These are phyloP conservation scores for Verruconis gallopava DNA, from an alignment of 2,329 filamentous ascomycete species.

Conservation along the genomic window DNA sequence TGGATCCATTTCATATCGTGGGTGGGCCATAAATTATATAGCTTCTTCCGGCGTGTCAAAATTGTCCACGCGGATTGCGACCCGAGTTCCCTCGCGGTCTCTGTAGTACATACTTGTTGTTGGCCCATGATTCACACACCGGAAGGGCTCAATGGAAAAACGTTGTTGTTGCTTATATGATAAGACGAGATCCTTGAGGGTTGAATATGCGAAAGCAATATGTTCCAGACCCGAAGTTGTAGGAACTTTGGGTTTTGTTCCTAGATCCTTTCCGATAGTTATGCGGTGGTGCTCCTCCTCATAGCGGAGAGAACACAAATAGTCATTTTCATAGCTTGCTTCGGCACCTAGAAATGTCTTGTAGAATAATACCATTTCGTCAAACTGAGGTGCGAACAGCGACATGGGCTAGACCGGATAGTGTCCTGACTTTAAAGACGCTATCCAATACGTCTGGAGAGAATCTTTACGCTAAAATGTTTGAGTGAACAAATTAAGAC, in stretches of 20 bases:
- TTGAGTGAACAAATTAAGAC: too few species aligned
- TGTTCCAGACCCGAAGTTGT: constrained; percentile 15
- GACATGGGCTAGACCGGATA: background rate
- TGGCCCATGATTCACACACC: constrained; percentile 36
- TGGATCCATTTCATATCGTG: too few species aligned
- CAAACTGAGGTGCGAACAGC: constrained; percentile 11
- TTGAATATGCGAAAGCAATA: constrained; percentile 17
- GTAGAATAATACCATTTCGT: constrained; percentile 17
- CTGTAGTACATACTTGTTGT: constrained; percentile 36
- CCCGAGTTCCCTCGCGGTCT: too few species aligned
- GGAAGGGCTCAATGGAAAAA: constrained; percentile 23
- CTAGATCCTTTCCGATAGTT: constrained; percentile 13
- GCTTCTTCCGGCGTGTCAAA: too few species aligned
- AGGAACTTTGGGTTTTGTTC: constrained; percentile 11
- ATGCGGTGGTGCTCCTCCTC: constrained; percentile 19
- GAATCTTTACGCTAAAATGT: too few species aligned
- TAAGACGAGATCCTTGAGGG: constrained; percentile 13
- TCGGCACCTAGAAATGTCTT: constrained; percentile 16
- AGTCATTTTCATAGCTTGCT: constrained; percentile 13
- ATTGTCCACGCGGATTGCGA: too few species aligned
- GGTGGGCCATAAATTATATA: too few species aligned
- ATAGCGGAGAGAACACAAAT: constrained; percentile 15
- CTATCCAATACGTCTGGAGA: too few species aligned
- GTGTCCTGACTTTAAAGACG: too few species aligned
- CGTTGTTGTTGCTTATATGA: constrained; percentile 15